These are phyloP conservation scores for Elsinoe ampelina DNA, from an alignment of 2,329 filamentous ascomycete genomes.

Conservation along the genomic window DNA sequence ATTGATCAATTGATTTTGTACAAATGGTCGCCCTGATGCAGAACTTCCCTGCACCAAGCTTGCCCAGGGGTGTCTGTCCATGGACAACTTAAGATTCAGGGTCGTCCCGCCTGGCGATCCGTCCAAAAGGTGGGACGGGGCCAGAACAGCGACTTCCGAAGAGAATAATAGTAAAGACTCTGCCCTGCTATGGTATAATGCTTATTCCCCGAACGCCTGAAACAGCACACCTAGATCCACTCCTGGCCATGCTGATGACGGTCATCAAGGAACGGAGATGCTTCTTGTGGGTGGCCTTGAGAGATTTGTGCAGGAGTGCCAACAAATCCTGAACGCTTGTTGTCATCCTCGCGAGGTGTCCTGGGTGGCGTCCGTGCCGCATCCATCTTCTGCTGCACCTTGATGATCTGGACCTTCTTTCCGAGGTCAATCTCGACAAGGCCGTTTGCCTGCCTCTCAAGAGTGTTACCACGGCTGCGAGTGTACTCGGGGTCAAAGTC, in stretches of 20 bases:
- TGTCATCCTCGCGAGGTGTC: constrained; percentile 1
- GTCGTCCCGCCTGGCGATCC: constrained; percentile 5
- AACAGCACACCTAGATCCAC: constrained; percentile 2
- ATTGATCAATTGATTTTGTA: constrained; percentile 3
- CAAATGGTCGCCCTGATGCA: background rate
- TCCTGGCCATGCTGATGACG: constrained; percentile 9
- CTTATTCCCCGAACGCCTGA: background rate
- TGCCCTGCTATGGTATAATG: constrained; percentile 6
- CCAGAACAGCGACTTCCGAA: background rate
- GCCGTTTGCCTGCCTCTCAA: background rate
- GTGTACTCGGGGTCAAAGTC: constrained; percentile 5
- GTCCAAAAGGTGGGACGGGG: background rate
- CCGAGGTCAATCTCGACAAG: constrained; percentile 12
- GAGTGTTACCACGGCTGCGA: constrained; percentile 10
- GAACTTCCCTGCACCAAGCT: background rate
- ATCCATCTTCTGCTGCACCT: constrained; percentile 10
- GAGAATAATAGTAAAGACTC: background rate
- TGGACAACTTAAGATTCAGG: constrained; percentile 8
- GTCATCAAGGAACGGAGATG: constrained; percentile 10
- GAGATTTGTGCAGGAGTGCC: constrained; percentile 10
- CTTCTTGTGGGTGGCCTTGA: constrained; percentile 1
- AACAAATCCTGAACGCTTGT: constrained; percentile 8
- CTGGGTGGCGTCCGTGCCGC: constrained; percentile 2
- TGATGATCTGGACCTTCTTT: constrained; percentile 12
- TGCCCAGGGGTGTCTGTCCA: background rate